These are phyloP conservation scores for Botryobasidium botryosum DNA, from an alignment of 768 basidiomycete species.

Conservation along the genomic window DNA sequence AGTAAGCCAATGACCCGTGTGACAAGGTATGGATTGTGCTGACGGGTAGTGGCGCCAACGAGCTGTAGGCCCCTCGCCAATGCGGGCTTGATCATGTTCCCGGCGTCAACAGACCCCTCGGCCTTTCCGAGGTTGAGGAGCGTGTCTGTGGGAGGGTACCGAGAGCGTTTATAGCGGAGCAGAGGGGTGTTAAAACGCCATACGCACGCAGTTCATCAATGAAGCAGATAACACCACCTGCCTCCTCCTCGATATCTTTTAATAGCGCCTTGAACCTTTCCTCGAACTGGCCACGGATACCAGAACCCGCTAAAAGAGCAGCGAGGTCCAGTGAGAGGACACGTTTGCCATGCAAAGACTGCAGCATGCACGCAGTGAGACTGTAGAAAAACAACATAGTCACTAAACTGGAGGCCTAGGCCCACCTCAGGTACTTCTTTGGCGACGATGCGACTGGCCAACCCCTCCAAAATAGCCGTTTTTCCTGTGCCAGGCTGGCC, in stretches of 20 bases:
- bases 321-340: constrained; percentile 76
- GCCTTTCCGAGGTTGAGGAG: constrained; percentile 81
- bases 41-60: constrained; percentile 81
- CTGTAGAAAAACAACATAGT: background rate
- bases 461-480: constrained; percentile 80
- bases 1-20: background rate
- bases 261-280: constrained; percentile 84
- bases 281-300: constrained; percentile 84
- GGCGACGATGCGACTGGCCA: constrained; percentile 71
- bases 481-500: constrained; percentile 85
- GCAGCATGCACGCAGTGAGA: background rate
- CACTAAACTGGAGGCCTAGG: background rate
- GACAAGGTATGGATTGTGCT: constrained; percentile 13
- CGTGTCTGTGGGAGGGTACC: constrained; percentile 29
- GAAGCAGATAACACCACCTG: constrained; percentile 56
- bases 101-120: constrained; percentile 83
- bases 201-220: constrained; percentile 85
- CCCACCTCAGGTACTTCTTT: constrained; percentile 82
- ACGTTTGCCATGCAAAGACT: constrained; percentile 79
- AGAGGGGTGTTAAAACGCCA: background rate
- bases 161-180: background rate
- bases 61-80: constrained; percentile 75
- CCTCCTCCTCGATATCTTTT: constrained; percentile 77
- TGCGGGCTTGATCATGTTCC: constrained; percentile 87
- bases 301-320: constrained; percentile 74